Percentiles rank a stretch among this genome's conserved stretches.
Conservation (phyloP, 768 basidiomycete species). For the Porphyrellus cyaneotinctus region DNA sequence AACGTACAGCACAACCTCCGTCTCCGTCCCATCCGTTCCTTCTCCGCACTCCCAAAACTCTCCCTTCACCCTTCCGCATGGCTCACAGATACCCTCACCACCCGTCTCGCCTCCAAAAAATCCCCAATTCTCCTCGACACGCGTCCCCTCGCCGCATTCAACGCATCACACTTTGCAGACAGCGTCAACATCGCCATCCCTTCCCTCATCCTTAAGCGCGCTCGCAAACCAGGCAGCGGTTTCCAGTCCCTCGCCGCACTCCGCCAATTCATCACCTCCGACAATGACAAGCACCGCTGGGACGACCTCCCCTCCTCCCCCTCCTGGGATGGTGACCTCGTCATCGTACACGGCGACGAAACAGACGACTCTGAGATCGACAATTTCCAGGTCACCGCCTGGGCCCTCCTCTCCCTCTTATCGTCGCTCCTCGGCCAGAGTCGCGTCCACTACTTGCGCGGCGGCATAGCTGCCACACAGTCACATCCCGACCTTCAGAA, state of each 20-base stretch:
- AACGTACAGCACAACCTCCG: slow-evolving; percentile 75
- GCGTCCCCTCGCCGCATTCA: slow-evolving; percentile 63
- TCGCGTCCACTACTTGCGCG: slow-evolving; percentile 63
- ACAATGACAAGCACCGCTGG: slow-evolving; percentile 69
- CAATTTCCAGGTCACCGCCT: slow-evolving; percentile 55
- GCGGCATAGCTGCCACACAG: slow-evolving; percentile 63
- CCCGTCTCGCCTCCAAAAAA: slow-evolving; percentile 43
- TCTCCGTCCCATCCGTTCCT: slow-evolving; percentile 70
- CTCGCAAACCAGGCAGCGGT: slow-evolving; percentile 63
- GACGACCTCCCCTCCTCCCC: slow-evolving; percentile 49
- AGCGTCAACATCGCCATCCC: slow-evolving; percentile 87
- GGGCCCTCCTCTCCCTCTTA: slow-evolving; percentile 66
- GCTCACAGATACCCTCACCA: slow-evolving; percentile 44
- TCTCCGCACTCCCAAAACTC: slow-evolving; percentile 46
- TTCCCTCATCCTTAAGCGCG: slow-evolving; percentile 85
- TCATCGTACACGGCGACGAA: slow-evolving; percentile 74
- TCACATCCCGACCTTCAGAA: slow-evolving; percentile 53
- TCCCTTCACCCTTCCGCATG: slow-evolving; percentile 27
- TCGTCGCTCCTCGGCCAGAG: slow-evolving; percentile 53
- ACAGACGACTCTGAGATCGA: slow-evolving; percentile 65
- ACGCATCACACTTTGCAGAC: slow-evolving; percentile 57
- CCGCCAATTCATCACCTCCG: slow-evolving; percentile 79
- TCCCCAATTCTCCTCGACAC: slow-evolving; percentile 81
- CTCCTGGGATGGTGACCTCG: slow-evolving; percentile 64
- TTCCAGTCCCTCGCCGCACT: slow-evolving; percentile 65